Conservation (phyloP, 768 basidiomycete species). For the Russula foetens region DNA sequence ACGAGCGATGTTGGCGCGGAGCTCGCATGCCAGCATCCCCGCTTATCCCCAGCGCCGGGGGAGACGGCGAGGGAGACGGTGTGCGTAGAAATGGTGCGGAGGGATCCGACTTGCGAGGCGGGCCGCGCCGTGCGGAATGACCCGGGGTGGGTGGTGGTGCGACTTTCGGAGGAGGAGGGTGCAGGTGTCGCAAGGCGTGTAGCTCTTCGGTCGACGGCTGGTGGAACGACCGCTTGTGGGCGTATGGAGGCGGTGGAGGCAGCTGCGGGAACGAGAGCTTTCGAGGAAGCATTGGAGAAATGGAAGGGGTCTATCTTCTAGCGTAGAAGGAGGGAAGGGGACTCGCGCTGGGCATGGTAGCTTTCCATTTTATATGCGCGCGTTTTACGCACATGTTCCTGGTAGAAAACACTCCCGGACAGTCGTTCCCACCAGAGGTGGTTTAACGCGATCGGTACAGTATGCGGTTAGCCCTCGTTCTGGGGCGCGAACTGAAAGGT, state of each 20-base stretch:
- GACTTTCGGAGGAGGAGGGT: neutral
- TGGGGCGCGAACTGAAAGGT: too few relatives aligned
- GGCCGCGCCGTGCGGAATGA: too few relatives aligned
- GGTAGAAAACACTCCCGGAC: too few relatives aligned
- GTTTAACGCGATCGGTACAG: too few relatives aligned
- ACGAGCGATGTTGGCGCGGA: neutral
- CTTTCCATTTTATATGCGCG: too few relatives aligned
- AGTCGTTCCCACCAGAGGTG: too few relatives aligned
- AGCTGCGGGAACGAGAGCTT: constrained; percentile 1
- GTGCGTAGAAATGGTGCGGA: neutral
- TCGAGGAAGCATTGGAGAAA: neutral
- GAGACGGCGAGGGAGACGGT: neutral
- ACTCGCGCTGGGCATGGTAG: neutral
- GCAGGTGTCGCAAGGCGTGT: neutral
- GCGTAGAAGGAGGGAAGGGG: too few relatives aligned
- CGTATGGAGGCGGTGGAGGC: neutral
- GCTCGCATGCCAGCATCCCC: neutral
- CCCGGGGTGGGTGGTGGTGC: neutral
- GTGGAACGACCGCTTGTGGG: neutral
- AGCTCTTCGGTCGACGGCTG: neutral
- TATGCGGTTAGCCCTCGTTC: too few relatives aligned
- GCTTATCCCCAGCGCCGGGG: neutral
- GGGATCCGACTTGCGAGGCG: neutral
- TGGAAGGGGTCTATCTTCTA: neutral
- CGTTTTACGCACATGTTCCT: too few relatives aligned